Conservation (phyloP, 2,329 filamentous ascomycete genomes). For the Monilinia fructicola region DNA sequence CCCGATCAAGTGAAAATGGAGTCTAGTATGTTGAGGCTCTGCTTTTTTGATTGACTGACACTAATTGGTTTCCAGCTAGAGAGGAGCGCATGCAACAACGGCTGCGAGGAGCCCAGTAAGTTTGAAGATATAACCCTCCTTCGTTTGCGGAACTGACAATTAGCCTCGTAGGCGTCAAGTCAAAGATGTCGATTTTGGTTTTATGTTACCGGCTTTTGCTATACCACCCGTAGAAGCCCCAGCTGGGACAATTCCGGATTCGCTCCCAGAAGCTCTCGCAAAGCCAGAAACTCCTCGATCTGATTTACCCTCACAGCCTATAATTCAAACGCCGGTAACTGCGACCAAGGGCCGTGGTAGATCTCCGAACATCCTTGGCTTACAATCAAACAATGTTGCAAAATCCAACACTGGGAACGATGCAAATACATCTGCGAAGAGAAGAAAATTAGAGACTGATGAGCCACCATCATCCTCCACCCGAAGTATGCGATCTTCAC, state of each 20-base stretch:
- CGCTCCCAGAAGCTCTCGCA: conserved; percentile 6
- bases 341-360: conserved; percentile 19
- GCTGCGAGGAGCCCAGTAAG: conserved; percentile 63
- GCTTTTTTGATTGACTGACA: background rate
- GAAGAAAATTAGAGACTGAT: conserved; percentile 37
- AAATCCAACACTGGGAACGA: conserved; percentile 31
- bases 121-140: conserved; percentile 17
- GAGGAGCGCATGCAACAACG: conserved; percentile 64
- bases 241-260: conserved; percentile 14
- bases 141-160: conserved; percentile 43
- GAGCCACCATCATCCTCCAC: conserved; percentile 29
- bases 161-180: conserved; percentile 50
- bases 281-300: conserved; percentile 26
- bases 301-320: conserved; percentile 28
- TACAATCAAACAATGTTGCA: conserved; percentile 16
- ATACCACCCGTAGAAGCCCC: conserved; percentile 25
- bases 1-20: conserved; percentile 18
- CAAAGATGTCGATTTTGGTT: conserved; percentile 59
- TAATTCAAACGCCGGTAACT: conserved; percentile 30
- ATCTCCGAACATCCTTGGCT: conserved; percentile 3
- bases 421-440: conserved; percentile 41
- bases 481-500: conserved; percentile 35
- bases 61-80: conserved; percentile 46
- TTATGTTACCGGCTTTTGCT: conserved; percentile 47
- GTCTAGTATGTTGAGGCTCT: conserved; percentile 5